These are phyloP conservation scores for Eucalyptus fibrosa DNA, from an alignment of 345 rosid species.

Conservation along the genomic window DNA sequence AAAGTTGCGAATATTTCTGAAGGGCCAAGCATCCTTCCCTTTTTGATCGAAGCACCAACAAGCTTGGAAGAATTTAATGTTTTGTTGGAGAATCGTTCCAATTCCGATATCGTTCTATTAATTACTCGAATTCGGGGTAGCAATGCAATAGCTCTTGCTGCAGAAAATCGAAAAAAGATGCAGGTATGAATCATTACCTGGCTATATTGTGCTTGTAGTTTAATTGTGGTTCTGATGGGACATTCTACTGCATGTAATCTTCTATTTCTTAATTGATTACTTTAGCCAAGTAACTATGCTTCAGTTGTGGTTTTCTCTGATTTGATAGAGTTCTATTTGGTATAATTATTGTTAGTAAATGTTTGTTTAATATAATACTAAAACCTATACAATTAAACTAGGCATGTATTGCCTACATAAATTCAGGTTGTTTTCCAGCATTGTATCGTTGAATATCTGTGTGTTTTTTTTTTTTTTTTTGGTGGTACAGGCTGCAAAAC, in stretches of 20 bases:
- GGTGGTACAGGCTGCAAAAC: not conserved
- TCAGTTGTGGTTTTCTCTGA: not conserved
- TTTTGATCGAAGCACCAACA: slow-evolving; percentile 62
- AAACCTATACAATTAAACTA: not conserved
- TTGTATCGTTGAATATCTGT: not conserved
- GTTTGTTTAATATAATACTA: not conserved
- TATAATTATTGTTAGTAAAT: not conserved
- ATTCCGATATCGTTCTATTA: slow-evolving; percentile 30
- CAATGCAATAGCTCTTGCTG: slow-evolving; percentile 66
- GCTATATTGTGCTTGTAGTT: not conserved
- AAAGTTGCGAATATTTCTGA: not conserved
- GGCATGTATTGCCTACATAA: not conserved
- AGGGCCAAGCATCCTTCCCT: slow-evolving; percentile 40
- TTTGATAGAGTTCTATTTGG: not conserved
- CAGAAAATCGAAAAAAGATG: slow-evolving; percentile 91
- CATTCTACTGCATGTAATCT: not conserved
- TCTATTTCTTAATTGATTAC: not conserved
- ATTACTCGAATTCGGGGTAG: slow-evolving; percentile 54
- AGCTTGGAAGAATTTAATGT: slow-evolving; percentile 58
- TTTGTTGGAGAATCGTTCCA: slow-evolving; percentile 41
- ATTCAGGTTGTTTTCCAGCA: not conserved
- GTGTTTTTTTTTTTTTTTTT: not conserved
- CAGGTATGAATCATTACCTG: slow-evolving; percentile 34
- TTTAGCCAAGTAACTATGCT: not conserved
- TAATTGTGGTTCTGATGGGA: not conserved